A percentile compares a stretch with the other conserved stretches of the same genome.
Evolutionary conservation across 2,329 filamentous ascomycete genomes (phyloP).

Genomic region (Epichloe scottii): DNA sequence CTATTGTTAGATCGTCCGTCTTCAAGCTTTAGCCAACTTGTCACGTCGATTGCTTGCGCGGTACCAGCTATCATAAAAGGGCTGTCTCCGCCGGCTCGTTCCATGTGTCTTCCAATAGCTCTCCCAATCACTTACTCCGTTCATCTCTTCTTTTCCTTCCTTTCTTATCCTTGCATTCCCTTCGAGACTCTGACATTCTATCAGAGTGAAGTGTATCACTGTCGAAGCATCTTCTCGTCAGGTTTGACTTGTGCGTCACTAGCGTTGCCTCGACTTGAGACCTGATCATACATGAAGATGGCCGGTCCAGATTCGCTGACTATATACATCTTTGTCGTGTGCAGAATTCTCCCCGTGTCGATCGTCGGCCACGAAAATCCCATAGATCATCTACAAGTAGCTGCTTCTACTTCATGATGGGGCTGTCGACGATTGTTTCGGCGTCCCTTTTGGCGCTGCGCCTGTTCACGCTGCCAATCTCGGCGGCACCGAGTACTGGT

Average conservation of each 20-base stretch:
- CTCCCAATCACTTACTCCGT: background rate
- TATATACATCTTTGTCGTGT: background rate
- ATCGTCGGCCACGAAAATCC: background rate
- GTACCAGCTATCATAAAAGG: background rate
- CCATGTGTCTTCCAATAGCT: background rate
- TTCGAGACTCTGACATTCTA: background rate
- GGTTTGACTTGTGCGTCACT: background rate
- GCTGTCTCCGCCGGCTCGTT: background rate
- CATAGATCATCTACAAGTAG: conserved; percentile 6
- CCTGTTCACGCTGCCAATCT: conserved; percentile 23
- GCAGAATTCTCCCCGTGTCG: background rate
- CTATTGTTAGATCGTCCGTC: background rate
- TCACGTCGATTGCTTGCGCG: background rate
- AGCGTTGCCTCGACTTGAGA: background rate
- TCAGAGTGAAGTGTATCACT: background rate
- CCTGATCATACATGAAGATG: background rate
- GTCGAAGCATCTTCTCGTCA: background rate
- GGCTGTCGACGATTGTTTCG: conserved; percentile 29
- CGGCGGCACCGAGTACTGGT: conserved; percentile 18
- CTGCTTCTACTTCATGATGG: conserved; percentile 30
- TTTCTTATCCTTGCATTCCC: background rate
- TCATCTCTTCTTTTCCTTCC: background rate
- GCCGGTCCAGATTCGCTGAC: background rate
- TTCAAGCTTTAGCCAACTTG: background rate
- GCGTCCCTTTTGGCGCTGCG: conserved; percentile 30